Conservation (phyloP, 2,329 filamentous ascomycete species). For the Lecanicillium sp. region DNA sequence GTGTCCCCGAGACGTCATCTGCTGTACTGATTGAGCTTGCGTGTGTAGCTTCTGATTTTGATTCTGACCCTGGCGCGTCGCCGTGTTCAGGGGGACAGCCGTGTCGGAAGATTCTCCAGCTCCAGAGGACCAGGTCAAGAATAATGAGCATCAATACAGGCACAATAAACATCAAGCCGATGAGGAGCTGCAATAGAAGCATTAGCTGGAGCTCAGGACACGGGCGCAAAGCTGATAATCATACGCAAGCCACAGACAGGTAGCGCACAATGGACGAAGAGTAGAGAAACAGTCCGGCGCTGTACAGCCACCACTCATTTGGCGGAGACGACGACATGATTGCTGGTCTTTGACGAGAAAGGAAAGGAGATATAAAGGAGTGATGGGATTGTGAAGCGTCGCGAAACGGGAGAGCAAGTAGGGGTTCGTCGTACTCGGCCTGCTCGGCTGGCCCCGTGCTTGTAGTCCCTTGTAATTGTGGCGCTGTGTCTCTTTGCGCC, state of each 20-base stretch:
- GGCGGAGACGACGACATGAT: slow-evolving; percentile 4
- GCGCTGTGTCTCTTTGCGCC: too few species aligned
- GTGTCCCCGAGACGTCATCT: background rate
- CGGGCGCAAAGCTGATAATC: background rate
- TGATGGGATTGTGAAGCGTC: background rate
- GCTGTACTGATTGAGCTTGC: background rate
- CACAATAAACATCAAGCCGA: slow-evolving; percentile 40
- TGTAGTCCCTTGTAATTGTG: too few species aligned
- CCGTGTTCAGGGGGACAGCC: background rate
- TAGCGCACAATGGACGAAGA: slow-evolving; percentile 5
- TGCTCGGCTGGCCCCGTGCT: background rate
- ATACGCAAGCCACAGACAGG: slow-evolving; percentile 6
- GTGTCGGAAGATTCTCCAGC: slow-evolving; percentile 38
- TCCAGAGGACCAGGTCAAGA: slow-evolving; percentile 48
- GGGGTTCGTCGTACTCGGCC: background rate
- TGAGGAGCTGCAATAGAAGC: slow-evolving; percentile 14
- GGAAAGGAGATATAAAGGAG: background rate
- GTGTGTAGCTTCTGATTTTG: background rate
- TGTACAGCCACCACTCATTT: slow-evolving; percentile 5
- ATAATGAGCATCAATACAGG: slow-evolving; percentile 43
- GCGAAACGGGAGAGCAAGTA: background rate
- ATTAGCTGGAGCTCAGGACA: background rate
- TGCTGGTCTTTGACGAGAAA: background rate
- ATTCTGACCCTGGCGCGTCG: background rate
- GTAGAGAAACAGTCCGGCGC: background rate